Percentiles rank a stretch among this genome's conserved stretches.
Evolutionary conservation across 108 stramenopile genomes (phyloP).

Genomic region (Licmophora abbreviata): DNA sequence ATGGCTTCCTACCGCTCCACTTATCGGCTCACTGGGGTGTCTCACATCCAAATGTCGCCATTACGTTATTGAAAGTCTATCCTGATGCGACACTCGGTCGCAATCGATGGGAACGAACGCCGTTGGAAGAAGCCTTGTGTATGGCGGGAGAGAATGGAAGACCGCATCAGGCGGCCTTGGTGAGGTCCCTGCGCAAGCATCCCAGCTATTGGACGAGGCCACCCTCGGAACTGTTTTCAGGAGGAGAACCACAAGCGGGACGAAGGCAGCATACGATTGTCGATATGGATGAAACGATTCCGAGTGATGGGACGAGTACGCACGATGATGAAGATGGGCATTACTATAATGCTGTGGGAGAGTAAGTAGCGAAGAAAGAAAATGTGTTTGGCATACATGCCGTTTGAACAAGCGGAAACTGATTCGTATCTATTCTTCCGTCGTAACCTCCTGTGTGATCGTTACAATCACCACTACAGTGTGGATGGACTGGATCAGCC

Average conservation of each 20-base stretch:
- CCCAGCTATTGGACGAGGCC: conserved; percentile 73
- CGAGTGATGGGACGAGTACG: conserved; percentile 21
- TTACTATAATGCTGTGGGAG: neutral
- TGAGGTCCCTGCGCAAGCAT: conserved; percentile 72
- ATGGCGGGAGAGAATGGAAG: conserved; percentile 89
- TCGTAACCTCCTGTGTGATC: too few species aligned
- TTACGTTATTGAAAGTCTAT: conserved; percentile 59
- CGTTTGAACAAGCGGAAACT: too few species aligned
- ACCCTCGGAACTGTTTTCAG: conserved; percentile 35
- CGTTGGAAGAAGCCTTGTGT: conserved; percentile 79
- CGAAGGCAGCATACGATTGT: conserved; percentile 10
- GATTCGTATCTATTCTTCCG: too few species aligned
- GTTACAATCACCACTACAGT: too few species aligned
- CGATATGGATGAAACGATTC: conserved; percentile 35
- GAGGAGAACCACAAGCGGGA: conserved; percentile 19
- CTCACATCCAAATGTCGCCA: conserved; percentile 64
- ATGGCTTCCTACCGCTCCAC: conserved; percentile 75
- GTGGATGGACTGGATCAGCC: too few species aligned
- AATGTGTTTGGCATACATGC: too few species aligned
- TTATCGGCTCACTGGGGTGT: conserved; percentile 83
- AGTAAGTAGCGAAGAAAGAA: too few species aligned
- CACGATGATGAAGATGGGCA: conserved; percentile 5
- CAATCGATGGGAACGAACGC: conserved; percentile 83
- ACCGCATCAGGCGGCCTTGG: conserved; percentile 71
- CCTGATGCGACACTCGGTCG: conserved; percentile 82